Evolutionary conservation across 2,329 filamentous ascomycete species (phyloP), one percentile per base, ranked within the genome.

Genomic region (Trichoderma polysporum): DNA sequence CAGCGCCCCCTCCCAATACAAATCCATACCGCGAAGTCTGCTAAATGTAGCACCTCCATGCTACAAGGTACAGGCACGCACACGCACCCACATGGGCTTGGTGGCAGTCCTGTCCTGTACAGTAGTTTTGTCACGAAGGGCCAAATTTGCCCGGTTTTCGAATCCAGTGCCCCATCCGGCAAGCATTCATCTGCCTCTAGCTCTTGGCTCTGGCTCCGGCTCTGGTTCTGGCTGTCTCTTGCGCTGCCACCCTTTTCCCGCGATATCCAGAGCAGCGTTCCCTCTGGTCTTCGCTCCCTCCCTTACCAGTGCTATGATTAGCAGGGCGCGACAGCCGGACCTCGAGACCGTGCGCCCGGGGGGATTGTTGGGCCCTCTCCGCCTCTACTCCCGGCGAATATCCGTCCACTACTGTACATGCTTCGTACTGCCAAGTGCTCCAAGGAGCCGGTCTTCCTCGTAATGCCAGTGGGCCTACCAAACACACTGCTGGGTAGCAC

Each of bases 291-390:
- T 37, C 47, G 31, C 27, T 54, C 31, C 41, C 27, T 27, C 50
- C 31, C 45, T 35, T 56, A 53, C 37, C 29, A 49, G 27, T 47
- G 33, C 25, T 54, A 53, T 56, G 49, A 64, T 64, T 25, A 50
- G 53, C 62, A 65, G 49, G 45, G 19, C 31, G 65, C 58, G 58
- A 67, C 57, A 67, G 65, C 65, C 65, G 65, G 39, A 8, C 17
- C 58, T 59, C 31, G 50, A 61, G 33, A 50, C 47, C 58, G 50
- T 39, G 52, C 49, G 37, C 65, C 41, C 65, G 65, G 65, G 52
- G 52, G 39, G 57, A 62, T 57, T 67, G 57, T 61, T 66, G 57
- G 65, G 37, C 65, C 58, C 60, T 67, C 53, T 57, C 65, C 65
- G 65, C 65, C 60, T 53, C 15, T 53, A 27, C 22, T 22, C 35